A percentile compares a stretch with the other conserved stretches of the same genome.
These are phyloP conservation scores for Puccinia triticina DNA, from an alignment of 1,284 basidiomycete genomes.

Conservation along the genomic window DNA sequence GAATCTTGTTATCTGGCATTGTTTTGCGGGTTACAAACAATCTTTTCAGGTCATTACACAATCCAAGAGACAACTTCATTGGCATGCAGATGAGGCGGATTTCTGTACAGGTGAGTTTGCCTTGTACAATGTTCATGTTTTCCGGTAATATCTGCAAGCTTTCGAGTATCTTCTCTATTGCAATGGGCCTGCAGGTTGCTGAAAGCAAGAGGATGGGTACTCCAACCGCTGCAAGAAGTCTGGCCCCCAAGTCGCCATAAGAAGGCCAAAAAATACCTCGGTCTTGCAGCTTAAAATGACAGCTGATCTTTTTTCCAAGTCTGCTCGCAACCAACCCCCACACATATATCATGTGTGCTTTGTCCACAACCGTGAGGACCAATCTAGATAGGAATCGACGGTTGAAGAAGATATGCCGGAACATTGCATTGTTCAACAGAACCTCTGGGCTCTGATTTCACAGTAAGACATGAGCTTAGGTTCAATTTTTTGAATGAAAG, in stretches of 20 bases:
- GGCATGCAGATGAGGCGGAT: conserved; percentile 5
- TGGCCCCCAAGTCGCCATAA: too few relatives aligned
- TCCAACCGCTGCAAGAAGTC: neutral
- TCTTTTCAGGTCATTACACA: neutral
- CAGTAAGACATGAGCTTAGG: too few relatives aligned
- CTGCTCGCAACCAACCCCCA: too few relatives aligned
- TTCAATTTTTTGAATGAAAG: too few relatives aligned
- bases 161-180: neutral
- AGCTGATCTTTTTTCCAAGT: too few relatives aligned
- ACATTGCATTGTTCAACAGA: conserved; percentile 9
- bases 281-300: too few relatives aligned
- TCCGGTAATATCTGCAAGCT: neutral
- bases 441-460: too few relatives aligned
- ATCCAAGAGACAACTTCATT: neutral
- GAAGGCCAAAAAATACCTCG: too few relatives aligned
- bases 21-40: neutral
- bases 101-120: conserved; percentile 9
- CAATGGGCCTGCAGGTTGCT: conserved; percentile 33
- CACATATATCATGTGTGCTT: too few relatives aligned
- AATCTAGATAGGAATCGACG: conserved; percentile 1
- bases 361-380: neutral
- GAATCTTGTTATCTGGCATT: neutral
- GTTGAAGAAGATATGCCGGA: conserved; percentile 13
- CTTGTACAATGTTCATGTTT: neutral
- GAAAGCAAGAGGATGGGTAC: conserved; percentile 17